Percentiles rank a stretch among this genome's conserved stretches.
Evolutionary conservation across 2,329 filamentous ascomycete species (phyloP).

Genomic region (Hirsutella minnesotensis): DNA sequence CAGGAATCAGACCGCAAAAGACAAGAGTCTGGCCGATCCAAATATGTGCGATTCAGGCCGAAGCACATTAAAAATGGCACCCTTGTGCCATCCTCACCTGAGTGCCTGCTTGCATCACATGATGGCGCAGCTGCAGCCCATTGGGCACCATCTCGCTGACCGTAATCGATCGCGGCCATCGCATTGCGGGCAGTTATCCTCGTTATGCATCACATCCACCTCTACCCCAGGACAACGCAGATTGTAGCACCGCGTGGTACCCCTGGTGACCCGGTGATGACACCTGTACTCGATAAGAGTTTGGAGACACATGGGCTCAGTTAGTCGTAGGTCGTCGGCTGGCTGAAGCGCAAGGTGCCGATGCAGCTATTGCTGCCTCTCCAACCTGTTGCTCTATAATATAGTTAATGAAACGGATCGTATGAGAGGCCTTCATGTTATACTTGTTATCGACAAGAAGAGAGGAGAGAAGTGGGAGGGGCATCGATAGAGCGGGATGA

Average conservation of each 20-base stretch:
- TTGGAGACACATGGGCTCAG: conserved; percentile 19
- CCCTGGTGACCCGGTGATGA: conserved; percentile 22
- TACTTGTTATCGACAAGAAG: no score
- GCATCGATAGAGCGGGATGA: no score
- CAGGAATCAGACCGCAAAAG: no score
- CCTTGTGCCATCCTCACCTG: background rate
- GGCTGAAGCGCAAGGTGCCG: no score
- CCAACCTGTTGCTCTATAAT: no score
- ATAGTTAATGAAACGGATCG: no score
- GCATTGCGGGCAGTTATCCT: conserved; percentile 22
- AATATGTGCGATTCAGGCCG: no score
- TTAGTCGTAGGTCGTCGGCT: background rate
- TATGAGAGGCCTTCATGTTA: no score
- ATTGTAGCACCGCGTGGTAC: conserved; percentile 22
- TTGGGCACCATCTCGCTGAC: conserved; percentile 24
- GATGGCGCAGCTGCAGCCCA: conserved; percentile 17
- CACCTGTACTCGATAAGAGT: conserved; percentile 22
- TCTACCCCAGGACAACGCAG: conserved; percentile 17
- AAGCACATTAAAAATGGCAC: background rate
- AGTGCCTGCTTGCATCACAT: conserved; percentile 9
- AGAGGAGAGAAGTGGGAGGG: no score
- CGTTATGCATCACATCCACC: conserved; percentile 17
- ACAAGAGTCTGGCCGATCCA: no score
- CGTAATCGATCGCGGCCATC: conserved; percentile 16
- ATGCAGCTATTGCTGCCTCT: no score